Evolutionary conservation across 169 alveolate genomes (phyloP).

Genomic region (Plasmodium coatneyi): DNA sequence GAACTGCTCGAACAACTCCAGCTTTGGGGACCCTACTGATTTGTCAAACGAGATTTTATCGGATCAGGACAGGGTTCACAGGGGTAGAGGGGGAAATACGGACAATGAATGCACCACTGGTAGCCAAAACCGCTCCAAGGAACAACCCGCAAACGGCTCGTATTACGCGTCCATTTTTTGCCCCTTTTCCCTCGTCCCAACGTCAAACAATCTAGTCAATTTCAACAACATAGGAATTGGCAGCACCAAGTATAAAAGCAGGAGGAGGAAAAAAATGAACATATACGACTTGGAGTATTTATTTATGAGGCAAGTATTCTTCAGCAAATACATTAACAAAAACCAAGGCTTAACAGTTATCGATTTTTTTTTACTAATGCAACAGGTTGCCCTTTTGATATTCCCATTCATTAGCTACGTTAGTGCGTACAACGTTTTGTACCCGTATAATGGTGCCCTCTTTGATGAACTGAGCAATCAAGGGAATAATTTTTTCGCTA

Average conservation of each 20-base stretch:
- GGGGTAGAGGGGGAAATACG: background rate
- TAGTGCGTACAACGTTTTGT: slow-evolving; percentile 12
- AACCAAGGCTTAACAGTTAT: slow-evolving; percentile 74
- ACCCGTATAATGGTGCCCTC: slow-evolving; percentile 38
- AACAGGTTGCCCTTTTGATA: slow-evolving; percentile 60
- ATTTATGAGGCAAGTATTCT: slow-evolving; percentile 70
- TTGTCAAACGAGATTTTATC: background rate
- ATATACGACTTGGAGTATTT: slow-evolving; percentile 68
- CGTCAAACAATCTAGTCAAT: slow-evolving; percentile 47
- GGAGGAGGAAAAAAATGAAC: slow-evolving; percentile 67
- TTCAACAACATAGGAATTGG: slow-evolving; percentile 54
- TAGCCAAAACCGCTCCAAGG: background rate
- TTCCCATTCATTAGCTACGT: slow-evolving; percentile 53
- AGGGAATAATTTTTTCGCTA: slow-evolving; percentile 34
- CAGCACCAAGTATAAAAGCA: slow-evolving; percentile 10
- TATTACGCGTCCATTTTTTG: slow-evolving; percentile 56
- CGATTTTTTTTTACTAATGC: slow-evolving; percentile 75
- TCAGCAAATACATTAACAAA: slow-evolving; percentile 74
- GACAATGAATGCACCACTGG: background rate
- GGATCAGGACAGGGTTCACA: background rate
- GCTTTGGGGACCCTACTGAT: background rate
- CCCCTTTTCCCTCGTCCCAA: slow-evolving; percentile 62
- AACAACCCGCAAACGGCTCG: background rate
- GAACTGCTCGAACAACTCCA: slow-evolving; percentile 6
- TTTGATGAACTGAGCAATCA: slow-evolving; percentile 53